Evolutionary conservation across 176 grass and related monocot genomes (phyloP), one percentile per base, ranked within the genome.

Genomic region (Oryza meridionalis): DNA sequence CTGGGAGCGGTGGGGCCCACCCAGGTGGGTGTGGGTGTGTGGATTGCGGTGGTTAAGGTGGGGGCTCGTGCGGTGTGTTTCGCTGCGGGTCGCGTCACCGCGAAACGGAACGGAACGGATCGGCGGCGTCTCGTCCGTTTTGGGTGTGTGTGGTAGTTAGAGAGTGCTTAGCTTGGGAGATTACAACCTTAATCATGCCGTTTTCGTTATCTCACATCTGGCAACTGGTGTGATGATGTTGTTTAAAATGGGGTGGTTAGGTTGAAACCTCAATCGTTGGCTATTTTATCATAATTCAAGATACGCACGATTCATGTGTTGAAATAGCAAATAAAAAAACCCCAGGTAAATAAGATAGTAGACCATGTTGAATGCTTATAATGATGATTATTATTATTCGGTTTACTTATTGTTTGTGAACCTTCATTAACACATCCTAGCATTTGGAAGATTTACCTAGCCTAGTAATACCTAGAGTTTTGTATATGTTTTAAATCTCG

Each of bases 1-100:
- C 0, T 0, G 0, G 0, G 0, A 0, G 55, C 1, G 0, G 17
- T 0, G 32, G 63, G 15, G 4, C 63, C 35, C 0, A 0, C 63
- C 35, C 0, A 0, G 7, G 2, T 74, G 6, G 2, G 22, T 33
- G 58, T 9, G 84, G 2, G 15, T 6, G 15, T 5, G 50, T 14
- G 9, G 45, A 53, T 10, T 11, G 33, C 25, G 47, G 63, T 86
- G 29, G 84, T 86, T 73, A 81, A 13, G 53, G 53, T 58, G 24
- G 59, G 76, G 70, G 14, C 44, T 16, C 38, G 37, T 40, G 38
- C 44, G 40, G 15, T 27, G 84, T 43, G 37, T 45, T n/a, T 58
- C 19, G 5, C 53, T n/a, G 21, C 0, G 73, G 73, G 7, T 81
- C 62, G 16, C 16, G 46, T 75, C 70, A 86, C 70, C 33, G 7